phyloP scores from a whole-genome alignment of 768 basidiomycete species.

The Podaxis sp. region DNA sequence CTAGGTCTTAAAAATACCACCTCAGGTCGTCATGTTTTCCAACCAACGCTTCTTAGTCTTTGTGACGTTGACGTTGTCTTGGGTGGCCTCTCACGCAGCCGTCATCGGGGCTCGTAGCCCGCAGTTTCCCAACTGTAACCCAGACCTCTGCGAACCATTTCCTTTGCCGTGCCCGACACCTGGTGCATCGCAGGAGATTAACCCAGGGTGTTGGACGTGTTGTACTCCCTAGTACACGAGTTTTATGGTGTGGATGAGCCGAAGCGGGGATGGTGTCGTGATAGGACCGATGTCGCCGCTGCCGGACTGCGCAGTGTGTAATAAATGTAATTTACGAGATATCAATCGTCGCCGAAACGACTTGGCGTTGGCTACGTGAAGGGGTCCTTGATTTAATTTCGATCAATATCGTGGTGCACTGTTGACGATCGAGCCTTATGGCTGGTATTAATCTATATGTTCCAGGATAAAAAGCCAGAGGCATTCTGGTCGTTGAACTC shows the following conservation, averaged over 20 bases:
- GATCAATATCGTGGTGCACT: no score
- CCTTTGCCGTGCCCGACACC: constrained; percentile 10
- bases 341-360: no score
- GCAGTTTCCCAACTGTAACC: constrained; percentile 8
- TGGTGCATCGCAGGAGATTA: constrained; percentile 7
- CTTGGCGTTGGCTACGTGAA: no score
- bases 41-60: background rate
- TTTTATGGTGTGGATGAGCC: no score
- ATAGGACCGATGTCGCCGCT: no score
- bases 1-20: background rate
- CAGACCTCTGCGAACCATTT: background rate
- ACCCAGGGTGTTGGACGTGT: constrained; percentile 10
- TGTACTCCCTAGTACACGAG: background rate
- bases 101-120: background rate
- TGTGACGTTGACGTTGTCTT: background rate
- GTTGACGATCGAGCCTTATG: no score
- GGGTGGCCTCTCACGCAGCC: background rate
- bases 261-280: background rate
- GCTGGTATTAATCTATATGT: no score
- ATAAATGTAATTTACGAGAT: no score
- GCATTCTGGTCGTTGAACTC: background rate
- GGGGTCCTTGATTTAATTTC: no score
- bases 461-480: background rate
- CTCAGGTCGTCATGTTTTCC: background rate
- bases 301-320: no score